A percentile compares a stretch with the other conserved stretches of the same genome.
phyloP scores from a whole-genome alignment of 805 yeast species.

The Grigorovia jiainica region DNA sequence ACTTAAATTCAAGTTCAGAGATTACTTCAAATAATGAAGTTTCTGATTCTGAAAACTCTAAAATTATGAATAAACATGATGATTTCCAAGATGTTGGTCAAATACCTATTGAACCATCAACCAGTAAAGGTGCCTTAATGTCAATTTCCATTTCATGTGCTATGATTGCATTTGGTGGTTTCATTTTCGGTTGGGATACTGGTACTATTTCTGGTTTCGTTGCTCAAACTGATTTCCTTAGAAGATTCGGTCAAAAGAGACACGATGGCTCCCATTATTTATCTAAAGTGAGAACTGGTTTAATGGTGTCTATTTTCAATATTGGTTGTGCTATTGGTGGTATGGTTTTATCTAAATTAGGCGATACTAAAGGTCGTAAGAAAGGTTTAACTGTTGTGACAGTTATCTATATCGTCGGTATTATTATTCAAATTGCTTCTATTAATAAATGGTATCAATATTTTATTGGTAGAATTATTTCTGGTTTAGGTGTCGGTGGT shows the following conservation, averaged over 20 bases:
- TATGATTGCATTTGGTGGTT: slow-evolving; percentile 53
- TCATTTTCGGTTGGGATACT: slow-evolving; percentile 67
- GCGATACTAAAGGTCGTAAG: slow-evolving; percentile 59
- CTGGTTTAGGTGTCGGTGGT: slow-evolving; percentile 77
- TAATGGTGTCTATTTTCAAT: slow-evolving; percentile 54
- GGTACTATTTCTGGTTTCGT: slow-evolving; percentile 75
- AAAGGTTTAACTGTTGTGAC: slow-evolving; percentile 50
- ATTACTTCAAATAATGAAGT: slow-evolving; percentile 30
- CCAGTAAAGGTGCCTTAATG: slow-evolving; percentile 14
- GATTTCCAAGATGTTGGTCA: slow-evolving; percentile 16
- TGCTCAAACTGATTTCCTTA: slow-evolving; percentile 42
- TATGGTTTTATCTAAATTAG: slow-evolving; percentile 46
- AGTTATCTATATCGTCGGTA: slow-evolving; percentile 58
- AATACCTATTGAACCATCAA: slow-evolving; percentile 22
- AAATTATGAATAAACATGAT: slow-evolving; percentile 34
- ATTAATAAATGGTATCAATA: slow-evolving; percentile 55
- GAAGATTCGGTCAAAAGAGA: slow-evolving; percentile 42
- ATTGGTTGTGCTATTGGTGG: slow-evolving; percentile 75
- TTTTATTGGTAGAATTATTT: slow-evolving; percentile 55
- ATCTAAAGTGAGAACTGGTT: slow-evolving; percentile 46
- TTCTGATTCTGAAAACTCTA: slow-evolving; percentile 51
- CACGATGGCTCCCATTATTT: slow-evolving; percentile 30
- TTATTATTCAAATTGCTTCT: slow-evolving; percentile 54
- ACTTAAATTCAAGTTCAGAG: neutral
- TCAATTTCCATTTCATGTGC: slow-evolving; percentile 25